Percentiles rank a stretch among this genome's conserved stretches.
Conservation (phyloP, 345 rosid species). For the Atalantia buxifolia region DNA sequence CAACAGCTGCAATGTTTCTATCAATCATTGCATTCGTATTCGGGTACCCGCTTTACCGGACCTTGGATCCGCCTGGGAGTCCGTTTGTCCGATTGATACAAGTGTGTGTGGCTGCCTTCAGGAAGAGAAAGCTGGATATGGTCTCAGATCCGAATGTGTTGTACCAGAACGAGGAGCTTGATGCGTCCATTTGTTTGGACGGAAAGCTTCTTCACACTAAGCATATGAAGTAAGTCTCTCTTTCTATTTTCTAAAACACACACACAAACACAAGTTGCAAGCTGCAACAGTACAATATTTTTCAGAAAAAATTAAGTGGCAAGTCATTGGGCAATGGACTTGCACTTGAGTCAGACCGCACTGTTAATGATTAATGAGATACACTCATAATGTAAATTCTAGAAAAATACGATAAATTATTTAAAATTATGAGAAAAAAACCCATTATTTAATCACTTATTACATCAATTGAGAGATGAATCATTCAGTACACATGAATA, state of each 20-base stretch:
- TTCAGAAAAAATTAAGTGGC: too few species aligned
- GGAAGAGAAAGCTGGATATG: conserved; percentile 50
- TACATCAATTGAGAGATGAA: too few species aligned
- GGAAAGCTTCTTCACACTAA: conserved; percentile 62
- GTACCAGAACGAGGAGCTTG: conserved; percentile 67
- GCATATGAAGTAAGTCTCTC: conserved; percentile 49
- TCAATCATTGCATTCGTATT: conserved; percentile 48
- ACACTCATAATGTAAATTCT: too few species aligned
- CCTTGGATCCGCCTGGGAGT: conserved; percentile 77
- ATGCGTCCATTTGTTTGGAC: conserved; percentile 61
- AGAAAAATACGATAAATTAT: too few species aligned
- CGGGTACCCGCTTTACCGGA: conserved; percentile 72
- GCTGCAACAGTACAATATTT: too few species aligned
- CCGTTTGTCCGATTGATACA: conserved; percentile 83
- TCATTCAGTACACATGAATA: too few species aligned
- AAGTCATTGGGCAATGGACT: too few species aligned
- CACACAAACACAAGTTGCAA: too few species aligned
- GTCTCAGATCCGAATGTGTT: conserved; percentile 39
- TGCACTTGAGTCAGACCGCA: too few species aligned
- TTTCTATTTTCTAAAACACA: neutral
- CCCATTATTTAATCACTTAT: too few species aligned
- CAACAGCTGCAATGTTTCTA: conserved; percentile 67
- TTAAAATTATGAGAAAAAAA: too few species aligned
- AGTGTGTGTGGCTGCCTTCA: conserved; percentile 60
- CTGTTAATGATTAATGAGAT: too few species aligned